These are phyloP conservation scores for Gentiana macrophylla DNA, from an alignment of 257 asterid genomes.

Conservation along the genomic window DNA sequence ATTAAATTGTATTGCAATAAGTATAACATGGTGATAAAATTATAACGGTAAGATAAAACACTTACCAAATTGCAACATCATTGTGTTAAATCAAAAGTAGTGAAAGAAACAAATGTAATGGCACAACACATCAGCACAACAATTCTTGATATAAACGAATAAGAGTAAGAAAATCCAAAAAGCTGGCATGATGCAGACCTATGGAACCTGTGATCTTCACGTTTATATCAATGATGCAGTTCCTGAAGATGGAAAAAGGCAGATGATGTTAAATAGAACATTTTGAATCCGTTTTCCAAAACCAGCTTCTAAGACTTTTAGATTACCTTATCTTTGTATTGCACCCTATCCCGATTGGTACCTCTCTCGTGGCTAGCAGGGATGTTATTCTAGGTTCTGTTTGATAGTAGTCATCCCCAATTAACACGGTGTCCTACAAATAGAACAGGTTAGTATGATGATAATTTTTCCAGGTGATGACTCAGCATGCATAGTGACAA, in stretches of 20 bases:
- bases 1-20: no score
- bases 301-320: not conserved
- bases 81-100: no score
- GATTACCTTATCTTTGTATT: constrained; percentile 77
- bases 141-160: no score
- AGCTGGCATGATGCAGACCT: no score
- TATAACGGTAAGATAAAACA: no score
- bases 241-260: constrained; percentile 24
- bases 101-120: no score
- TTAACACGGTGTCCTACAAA: constrained; percentile 66
- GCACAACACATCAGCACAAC: no score
- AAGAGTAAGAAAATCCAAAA: no score
- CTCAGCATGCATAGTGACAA: no score
- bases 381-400: constrained; percentile 91
- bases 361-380: constrained; percentile 67
- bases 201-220: no score
- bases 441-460: not conserved
- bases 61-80: no score
- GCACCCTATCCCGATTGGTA: constrained; percentile 78
- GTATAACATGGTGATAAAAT: no score
- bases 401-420: constrained; percentile 90
- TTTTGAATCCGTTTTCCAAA: not conserved
- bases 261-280: not conserved
- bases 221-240: constrained; percentile 89
- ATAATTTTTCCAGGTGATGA: not conserved